Base-by-base conservation (phyloP, 768 basidiomycete genomes). In the Termitomyces sp. region DNA sequence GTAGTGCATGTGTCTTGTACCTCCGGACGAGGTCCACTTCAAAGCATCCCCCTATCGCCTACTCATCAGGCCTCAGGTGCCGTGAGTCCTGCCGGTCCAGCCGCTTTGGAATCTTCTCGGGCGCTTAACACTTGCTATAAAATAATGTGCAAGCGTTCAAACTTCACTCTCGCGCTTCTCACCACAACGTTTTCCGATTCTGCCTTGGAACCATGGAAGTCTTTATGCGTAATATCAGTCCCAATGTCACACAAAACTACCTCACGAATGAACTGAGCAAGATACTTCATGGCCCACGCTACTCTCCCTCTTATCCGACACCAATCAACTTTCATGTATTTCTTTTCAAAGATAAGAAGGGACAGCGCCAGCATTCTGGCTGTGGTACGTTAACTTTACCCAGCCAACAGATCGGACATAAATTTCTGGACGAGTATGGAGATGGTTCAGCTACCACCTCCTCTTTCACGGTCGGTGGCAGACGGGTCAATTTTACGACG, bases 311-410 rank as follows among this genome's bases (percentile, higher is more conserved):
- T 42, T 65, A 69, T 4, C 50, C 58, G 0, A 57, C 66, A 1
- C 76, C 65, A 0, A 61, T 82, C 19, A 87, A 86, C 60, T 87
- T 87, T 60, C 73, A 82, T 40, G 76, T 86, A 5, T 68, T 70
- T 46, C 71, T 86, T 16, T 79, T 80, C 64, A 73, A 69, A 35
- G 73, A 75, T 57, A 76, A 69, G 38, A 49, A 58, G 38, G 59
- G 68, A 0, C 53, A 56, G 17, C 66, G 63, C 17, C 56, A 60
- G 21, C 79, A 82, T 56, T 59, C 63, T 8, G 81, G 83, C 5
- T 68, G 59, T 25, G 84, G 82, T 4, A 63, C 66, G 23, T 63
- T 87, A 34, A 83, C 82, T 0, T 65, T 87, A 5, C 82, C 84
- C 3, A 69, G 65, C 10, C 43, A 44, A 10, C 63, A 73, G 16